These are phyloP conservation scores for Vitis hybrid DNA, from an alignment of 177 flowering plant species.

Conservation along the genomic window DNA sequence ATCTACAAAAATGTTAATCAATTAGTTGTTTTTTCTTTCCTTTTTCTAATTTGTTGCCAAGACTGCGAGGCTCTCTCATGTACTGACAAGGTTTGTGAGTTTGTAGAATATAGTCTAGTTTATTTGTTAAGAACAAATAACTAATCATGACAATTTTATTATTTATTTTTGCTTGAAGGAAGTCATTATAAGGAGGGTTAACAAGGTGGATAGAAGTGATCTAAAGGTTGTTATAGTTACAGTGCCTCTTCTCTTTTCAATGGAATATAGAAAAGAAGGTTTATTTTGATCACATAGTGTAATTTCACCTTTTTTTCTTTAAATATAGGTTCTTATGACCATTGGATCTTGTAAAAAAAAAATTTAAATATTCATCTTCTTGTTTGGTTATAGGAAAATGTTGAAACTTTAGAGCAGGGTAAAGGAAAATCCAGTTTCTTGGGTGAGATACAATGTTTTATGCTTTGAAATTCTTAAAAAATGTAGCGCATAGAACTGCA, in stretches of 20 bases:
- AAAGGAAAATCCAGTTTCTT: slow-evolving; percentile 23
- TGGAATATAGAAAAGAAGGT: no score
- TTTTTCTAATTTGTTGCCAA: slow-evolving; percentile 17
- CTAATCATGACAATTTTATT: background rate
- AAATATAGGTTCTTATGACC: background rate
- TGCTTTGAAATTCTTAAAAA: background rate
- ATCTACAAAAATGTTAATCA: no score
- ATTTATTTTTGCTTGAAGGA: slow-evolving; percentile 38
- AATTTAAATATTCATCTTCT: background rate
- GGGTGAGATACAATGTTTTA: slow-evolving; percentile 20
- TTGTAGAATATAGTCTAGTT: background rate
- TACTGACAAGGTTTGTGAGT: slow-evolving; percentile 32
- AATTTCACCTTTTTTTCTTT: background rate
- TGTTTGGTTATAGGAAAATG: slow-evolving; percentile 28
- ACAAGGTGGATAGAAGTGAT: slow-evolving; percentile 19
- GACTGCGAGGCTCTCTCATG: slow-evolving; percentile 24
- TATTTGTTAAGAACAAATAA: background rate
- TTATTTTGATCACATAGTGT: background rate
- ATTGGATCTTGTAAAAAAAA: background rate
- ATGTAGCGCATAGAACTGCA: background rate
- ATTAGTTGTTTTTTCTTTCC: no score
- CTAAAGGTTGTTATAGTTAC: slow-evolving; percentile 23
- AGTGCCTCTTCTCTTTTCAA: no score
- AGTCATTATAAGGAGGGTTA: slow-evolving; percentile 33
- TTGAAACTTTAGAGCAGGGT: slow-evolving; percentile 24